A percentile compares a stretch with the other conserved stretches of the same genome.
Conservation (phyloP, 768 basidiomycete genomes). For the Panaeolus papilionaceus region DNA sequence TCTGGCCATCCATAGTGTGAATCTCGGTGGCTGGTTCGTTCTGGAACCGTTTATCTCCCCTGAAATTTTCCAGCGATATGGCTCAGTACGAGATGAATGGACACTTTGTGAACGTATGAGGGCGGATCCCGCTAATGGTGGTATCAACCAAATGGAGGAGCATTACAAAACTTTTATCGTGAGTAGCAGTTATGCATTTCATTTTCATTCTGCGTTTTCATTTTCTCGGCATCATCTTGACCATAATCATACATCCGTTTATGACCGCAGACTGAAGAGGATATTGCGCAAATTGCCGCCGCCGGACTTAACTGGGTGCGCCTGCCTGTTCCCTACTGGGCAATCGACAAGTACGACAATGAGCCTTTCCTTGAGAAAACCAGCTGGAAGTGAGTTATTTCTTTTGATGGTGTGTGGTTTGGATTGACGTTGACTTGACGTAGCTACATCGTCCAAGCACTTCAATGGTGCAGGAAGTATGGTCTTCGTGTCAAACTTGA, state of each 20-base stretch:
- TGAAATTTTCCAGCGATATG: constrained; percentile 70
- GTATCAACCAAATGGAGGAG: constrained; percentile 67
- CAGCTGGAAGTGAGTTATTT: too few species aligned
- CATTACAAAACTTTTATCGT: constrained; percentile 90
- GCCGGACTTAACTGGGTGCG: too few species aligned
- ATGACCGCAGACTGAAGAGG: too few species aligned
- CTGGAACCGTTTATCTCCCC: constrained; percentile 78
- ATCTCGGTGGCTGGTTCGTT: constrained; percentile 80
- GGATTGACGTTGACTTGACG: too few species aligned
- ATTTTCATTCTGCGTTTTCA: constrained; percentile 10
- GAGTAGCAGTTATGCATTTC: constrained; percentile 33
- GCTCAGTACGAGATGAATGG: constrained; percentile 74
- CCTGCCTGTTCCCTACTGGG: too few species aligned
- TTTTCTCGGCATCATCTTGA: constrained; percentile 26
- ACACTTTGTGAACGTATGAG: constrained; percentile 69
- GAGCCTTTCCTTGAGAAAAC: too few species aligned
- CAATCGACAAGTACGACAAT: too few species aligned
- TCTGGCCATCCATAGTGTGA: constrained; percentile 55
- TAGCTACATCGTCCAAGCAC: constrained; percentile 74
- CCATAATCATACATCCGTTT: too few species aligned
- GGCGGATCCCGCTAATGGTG: constrained; percentile 52
- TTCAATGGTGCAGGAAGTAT: constrained; percentile 89
- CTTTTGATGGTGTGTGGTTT: too few species aligned
- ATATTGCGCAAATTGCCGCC: too few species aligned
- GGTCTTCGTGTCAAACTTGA: constrained; percentile 84